Base-by-base conservation (phyloP, 139 green algal species). In the Chlorella sp. region DNA sequence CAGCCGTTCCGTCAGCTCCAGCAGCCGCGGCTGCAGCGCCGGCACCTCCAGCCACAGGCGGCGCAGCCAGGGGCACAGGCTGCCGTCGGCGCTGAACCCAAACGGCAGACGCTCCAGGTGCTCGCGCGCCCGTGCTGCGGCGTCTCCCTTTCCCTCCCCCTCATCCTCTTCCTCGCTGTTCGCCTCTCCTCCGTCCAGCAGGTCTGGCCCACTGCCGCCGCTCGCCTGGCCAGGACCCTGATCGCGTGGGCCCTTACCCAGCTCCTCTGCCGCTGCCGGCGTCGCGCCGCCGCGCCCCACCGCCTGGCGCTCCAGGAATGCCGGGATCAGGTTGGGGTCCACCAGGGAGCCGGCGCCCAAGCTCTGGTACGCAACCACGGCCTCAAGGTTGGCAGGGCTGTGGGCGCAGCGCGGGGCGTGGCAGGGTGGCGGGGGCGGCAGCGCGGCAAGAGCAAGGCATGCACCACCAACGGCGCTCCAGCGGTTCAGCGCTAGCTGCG, bases 331-430 rank as follows among this genome's bases (percentile, higher is more conserved):
- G 45, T 85, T 87, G 33, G 97, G 83, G 63, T 98, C 89, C 69
- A 99, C 98, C 35, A 97, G 87, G 7, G 55, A 60, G 17, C 94
- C 95, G 17, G 94, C 94, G 29, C 91, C 90, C 29, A 99, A 88
- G 0, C 93, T 94, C 72, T 63, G 61, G 51, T 42, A 78, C 42
- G 40, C 51, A 60, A 72, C 72, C 27, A 61, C 72, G 0, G 61
- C 72, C 46, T 63, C 60, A 46, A 78, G 72, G 60, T 78, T 78
- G 35, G 72, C 72, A 8, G 72, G 72, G 60, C 72, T n/a, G n/a
- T n/a, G n/a, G n/a, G n/a, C n/a, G n/a, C n/a, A n/a, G n/a, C n/a
- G n/a, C n/a, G n/a, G n/a, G n/a, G n/a, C n/a, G n/a, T n/a, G n/a
- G n/a, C n/a, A n/a, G n/a, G n/a, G n/a, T n/a, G n/a, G n/a, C n/a